Conservation (phyloP, 2,329 filamentous ascomycete genomes). For the Cladosporium sp. region DNA sequence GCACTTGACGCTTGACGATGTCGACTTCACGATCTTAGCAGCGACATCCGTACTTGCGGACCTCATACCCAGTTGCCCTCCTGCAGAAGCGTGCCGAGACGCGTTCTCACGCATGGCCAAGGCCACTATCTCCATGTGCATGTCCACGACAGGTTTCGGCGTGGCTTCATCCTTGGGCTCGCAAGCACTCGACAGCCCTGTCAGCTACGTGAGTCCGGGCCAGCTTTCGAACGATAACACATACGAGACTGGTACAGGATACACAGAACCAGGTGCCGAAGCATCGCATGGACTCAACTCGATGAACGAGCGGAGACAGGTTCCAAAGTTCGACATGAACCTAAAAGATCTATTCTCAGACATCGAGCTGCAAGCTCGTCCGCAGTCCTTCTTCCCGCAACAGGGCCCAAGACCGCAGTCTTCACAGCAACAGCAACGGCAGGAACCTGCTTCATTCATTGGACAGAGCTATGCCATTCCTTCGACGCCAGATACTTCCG, state of each 20-base stretch:
- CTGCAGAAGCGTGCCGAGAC: constrained; percentile 89
- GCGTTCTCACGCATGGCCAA: constrained; percentile 94
- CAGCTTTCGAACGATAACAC: constrained; percentile 9
- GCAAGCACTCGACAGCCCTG: constrained; percentile 25
- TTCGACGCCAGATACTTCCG: constrained; percentile 15
- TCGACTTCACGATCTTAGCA: constrained; percentile 93
- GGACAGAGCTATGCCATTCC: constrained; percentile 15
- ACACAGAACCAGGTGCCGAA: not conserved
- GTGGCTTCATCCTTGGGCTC: constrained; percentile 27
- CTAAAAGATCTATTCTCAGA: constrained; percentile 50
- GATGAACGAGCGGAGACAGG: constrained; percentile 20
- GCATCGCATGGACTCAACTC: not conserved
- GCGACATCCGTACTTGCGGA: constrained; percentile 90
- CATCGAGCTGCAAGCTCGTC: constrained; percentile 26
- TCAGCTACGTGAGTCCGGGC: constrained; percentile 23
- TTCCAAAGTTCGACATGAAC: constrained; percentile 57
- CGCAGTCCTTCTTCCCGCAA: constrained; percentile 6
- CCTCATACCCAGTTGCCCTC: constrained; percentile 89
- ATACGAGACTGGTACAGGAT: not conserved
- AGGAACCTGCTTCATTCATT: constrained; percentile 11
- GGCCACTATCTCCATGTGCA: constrained; percentile 91
- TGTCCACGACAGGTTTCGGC: constrained; percentile 79
- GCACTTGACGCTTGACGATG: constrained; percentile 84
- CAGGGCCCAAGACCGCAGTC: not conserved
- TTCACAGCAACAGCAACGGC: constrained; percentile 22